Conservation (phyloP, 441 rosid genomes). For the Theobroma grandiflorum region DNA sequence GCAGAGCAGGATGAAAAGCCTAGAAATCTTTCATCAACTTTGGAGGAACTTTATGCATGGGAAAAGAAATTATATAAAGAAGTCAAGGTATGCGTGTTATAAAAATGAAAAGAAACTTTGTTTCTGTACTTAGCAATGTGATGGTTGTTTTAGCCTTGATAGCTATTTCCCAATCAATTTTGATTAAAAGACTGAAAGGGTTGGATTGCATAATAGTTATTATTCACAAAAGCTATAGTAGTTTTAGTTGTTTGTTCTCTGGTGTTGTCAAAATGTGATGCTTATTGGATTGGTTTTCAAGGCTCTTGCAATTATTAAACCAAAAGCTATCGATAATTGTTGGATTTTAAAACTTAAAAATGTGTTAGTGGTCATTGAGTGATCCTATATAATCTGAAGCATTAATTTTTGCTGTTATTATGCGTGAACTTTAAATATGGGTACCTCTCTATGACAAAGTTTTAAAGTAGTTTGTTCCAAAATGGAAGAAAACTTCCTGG, state of each 20-base stretch:
- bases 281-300: neutral
- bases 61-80: conserved; percentile 91
- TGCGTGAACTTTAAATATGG: neutral
- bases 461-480: neutral
- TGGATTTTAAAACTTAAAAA: neutral
- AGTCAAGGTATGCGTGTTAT: conserved; percentile 65
- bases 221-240: neutral
- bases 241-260: neutral
- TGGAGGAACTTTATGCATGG: conserved; percentile 82
- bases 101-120: neutral
- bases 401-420: neutral
- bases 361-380: neutral
- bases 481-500: neutral
- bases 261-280: neutral
- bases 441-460: neutral
- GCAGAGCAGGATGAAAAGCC: conserved; percentile 43
- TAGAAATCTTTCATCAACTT: conserved; percentile 74
- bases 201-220: neutral
- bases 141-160: neutral
- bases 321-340: neutral
- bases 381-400: neutral
- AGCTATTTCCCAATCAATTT: neutral
- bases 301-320: neutral
- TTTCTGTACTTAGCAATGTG: neutral
- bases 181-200: conserved; percentile 1